Percentiles rank a stretch among this genome's conserved stretches.
Conservation (phyloP, 495 filamentous ascomycete genomes). For the Penicillium parvum region DNA sequence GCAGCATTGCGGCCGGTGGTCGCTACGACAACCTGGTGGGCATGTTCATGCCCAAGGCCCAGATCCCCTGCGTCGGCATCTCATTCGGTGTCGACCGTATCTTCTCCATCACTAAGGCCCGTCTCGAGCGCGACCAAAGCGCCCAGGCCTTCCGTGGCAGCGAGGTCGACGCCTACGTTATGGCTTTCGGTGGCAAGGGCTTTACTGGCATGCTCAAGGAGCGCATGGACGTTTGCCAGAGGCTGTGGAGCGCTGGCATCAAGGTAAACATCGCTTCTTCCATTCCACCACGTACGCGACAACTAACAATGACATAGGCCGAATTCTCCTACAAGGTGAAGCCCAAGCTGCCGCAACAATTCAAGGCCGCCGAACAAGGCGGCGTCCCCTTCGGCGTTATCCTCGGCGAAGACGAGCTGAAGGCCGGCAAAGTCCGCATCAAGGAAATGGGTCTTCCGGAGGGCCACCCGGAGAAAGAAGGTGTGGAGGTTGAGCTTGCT, state of each 20-base stretch:
- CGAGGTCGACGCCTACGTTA: constrained; percentile 84
- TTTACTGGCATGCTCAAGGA: constrained; percentile 77
- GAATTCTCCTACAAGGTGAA: constrained; percentile 78
- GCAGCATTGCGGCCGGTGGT: constrained; percentile 84
- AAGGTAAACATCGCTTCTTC: constrained; percentile 45
- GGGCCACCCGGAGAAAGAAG: constrained; percentile 82
- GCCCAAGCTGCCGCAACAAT: constrained; percentile 72
- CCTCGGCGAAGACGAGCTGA: constrained; percentile 75
- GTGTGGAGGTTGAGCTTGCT: constrained; percentile 60
- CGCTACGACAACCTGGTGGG: constrained; percentile 90
- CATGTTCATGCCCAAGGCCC: constrained; percentile 81
- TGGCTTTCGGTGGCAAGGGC: constrained; percentile 88
- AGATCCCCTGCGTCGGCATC: constrained; percentile 90
- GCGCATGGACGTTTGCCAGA: constrained; percentile 69
- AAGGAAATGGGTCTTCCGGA: constrained; percentile 80
- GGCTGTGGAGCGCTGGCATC: constrained; percentile 74
- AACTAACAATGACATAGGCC: constrained; percentile 41
- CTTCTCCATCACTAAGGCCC: constrained; percentile 81
- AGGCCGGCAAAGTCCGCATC: constrained; percentile 69
- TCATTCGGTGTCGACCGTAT: constrained; percentile 95
- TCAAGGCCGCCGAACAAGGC: constrained; percentile 70
- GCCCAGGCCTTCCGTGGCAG: constrained; percentile 52
- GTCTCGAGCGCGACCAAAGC: constrained; percentile 57
- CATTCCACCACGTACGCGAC: background rate
- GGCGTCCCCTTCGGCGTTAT: constrained; percentile 72